These are phyloP conservation scores for Stipa capillata DNA, from an alignment of 176 grass and related monocot species.

Conservation along the genomic window DNA sequence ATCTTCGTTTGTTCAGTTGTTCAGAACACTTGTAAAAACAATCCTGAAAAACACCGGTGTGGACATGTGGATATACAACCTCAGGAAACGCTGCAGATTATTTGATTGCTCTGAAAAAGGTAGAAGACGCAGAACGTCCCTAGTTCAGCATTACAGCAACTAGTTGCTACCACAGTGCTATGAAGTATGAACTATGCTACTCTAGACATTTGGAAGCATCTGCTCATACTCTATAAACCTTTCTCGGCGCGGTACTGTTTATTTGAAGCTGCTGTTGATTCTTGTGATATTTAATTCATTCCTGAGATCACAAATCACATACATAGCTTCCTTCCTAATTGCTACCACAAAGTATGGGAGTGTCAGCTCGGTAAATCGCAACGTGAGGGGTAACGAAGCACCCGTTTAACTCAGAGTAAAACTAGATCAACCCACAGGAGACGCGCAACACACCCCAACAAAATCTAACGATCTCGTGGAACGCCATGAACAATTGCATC, in stretches of 20 bases:
- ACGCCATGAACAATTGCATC: not conserved
- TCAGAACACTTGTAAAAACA: not conserved
- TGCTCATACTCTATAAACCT: not conserved
- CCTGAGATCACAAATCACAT: not conserved
- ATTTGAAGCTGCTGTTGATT: not conserved
- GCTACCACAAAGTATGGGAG: not conserved
- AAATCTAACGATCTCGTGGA: not conserved
- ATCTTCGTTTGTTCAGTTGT: not conserved
- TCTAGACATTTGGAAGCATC: not conserved
- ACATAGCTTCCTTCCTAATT: not conserved
- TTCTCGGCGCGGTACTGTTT: not conserved
- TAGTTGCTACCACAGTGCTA: not conserved
- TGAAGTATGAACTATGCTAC: no score
- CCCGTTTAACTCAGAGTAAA: not conserved
- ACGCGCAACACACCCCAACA: not conserved
- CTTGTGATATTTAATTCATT: not conserved
- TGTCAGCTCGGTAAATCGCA: not conserved
- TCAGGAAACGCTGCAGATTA: not conserved
- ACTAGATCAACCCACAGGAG: not conserved
- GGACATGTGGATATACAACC: not conserved
- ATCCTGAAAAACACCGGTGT: not conserved
- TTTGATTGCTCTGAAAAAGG: not conserved
- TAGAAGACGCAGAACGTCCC: not conserved
- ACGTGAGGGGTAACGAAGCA: not conserved
- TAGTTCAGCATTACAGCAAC: not conserved